These are phyloP conservation scores for Hygrocybe coccinea DNA, from an alignment of 768 basidiomycete genomes.

Conservation along the genomic window DNA sequence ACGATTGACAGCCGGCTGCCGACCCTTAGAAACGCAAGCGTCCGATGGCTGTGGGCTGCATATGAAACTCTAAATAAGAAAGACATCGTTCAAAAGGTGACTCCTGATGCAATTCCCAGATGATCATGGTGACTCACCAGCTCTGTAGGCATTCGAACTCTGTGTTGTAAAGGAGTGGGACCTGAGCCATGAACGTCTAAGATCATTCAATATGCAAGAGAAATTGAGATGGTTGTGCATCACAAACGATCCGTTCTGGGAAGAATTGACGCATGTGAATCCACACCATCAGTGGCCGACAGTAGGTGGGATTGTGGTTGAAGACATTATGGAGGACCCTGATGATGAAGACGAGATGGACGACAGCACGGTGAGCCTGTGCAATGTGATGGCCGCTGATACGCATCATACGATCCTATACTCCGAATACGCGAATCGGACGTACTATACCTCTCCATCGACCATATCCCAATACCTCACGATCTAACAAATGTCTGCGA, in stretches of 20 bases:
- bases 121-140: too few species aligned
- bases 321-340: background rate
- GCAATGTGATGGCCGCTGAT: background rate
- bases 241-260: background rate
- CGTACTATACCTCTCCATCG: too few species aligned
- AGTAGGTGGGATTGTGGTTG: background rate
- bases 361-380: background rate
- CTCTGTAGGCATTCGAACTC: too few species aligned
- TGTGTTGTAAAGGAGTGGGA: background rate
- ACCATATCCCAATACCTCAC: too few species aligned
- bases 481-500: too few species aligned
- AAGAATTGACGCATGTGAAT: background rate
- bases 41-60: too few species aligned
- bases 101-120: too few species aligned
- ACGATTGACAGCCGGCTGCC: background rate
- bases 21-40: background rate
- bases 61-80: too few species aligned
- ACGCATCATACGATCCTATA: too few species aligned
- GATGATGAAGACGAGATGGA: constrained; percentile 4
- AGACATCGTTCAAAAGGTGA: too few species aligned
- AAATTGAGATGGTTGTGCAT: background rate
- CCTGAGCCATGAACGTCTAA: background rate
- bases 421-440: too few species aligned
- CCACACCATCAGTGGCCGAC: too few species aligned
- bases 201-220: constrained; percentile 5